phyloP scores from a whole-genome alignment of 768 basidiomycete species.

The Ramaria rubella region DNA sequence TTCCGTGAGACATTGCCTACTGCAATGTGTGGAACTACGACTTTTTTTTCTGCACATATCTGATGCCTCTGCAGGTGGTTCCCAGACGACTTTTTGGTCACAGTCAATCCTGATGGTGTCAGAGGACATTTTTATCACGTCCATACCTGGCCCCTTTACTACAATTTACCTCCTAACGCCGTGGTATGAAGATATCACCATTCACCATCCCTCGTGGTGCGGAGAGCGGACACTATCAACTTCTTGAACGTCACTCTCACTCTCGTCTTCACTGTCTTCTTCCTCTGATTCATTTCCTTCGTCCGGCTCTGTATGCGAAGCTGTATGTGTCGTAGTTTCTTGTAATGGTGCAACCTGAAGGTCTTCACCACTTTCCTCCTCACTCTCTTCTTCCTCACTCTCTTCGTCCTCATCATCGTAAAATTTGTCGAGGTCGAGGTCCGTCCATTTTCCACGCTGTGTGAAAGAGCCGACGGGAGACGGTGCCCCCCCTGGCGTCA shows the following conservation, averaged over 20 bases:
- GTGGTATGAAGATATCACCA: conserved; percentile 18
- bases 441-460: conserved; percentile 37
- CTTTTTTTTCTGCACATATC: background rate
- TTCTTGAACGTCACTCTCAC: background rate
- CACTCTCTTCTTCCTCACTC: conserved; percentile 14
- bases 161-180: conserved; percentile 32
- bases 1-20: conserved; percentile 60
- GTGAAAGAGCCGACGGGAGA: conserved; percentile 38
- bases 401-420: conserved; percentile 43
- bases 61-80: conserved; percentile 51
- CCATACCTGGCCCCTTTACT: conserved; percentile 33
- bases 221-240: background rate
- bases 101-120: conserved; percentile 46
- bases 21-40: conserved; percentile 41
- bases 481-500: conserved; percentile 46
- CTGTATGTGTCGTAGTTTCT: background rate
- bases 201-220: background rate
- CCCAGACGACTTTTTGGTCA: conserved; percentile 62
- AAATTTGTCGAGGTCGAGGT: conserved; percentile 61
- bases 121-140: conserved; percentile 76
- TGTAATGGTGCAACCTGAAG: background rate
- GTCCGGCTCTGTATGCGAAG: conserved; percentile 9
- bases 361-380: conserved; percentile 3
- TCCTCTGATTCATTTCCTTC: conserved; percentile 14
- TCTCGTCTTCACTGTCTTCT: conserved; percentile 13